Base-by-base conservation (phyloP, 2,329 filamentous ascomycete species). In the Shiraia sp. region DNA sequence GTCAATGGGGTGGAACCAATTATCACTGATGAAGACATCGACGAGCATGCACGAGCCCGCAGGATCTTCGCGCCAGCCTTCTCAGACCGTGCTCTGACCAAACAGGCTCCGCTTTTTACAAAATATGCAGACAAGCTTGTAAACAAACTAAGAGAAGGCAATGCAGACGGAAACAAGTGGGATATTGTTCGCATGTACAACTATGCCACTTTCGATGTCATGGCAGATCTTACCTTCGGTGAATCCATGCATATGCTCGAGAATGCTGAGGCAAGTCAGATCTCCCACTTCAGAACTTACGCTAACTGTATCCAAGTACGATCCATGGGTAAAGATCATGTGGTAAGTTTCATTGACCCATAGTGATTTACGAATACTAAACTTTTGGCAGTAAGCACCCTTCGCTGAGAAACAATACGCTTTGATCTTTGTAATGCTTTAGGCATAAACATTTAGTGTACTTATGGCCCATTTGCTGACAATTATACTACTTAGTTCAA, bases 61-160 rank as follows among this genome's bases (percentile, higher is more conserved):
- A 42, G 47, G 12, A 39, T 42, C 25, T 68, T 28, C 50, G 67
- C 26, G 2, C 52, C 66, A 33, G 64, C 63, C 6, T 72, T 72
- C 53, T 67, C 63, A 2, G 57, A 69, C 19, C 57, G 59, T 34
- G 66, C 66, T 1, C 41, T 72, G 26, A 56, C 55, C 12, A 50
- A 60, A 23, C 69, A 72, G 42, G 58, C 66, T 43, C 47, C 56
- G 3, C 48, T 69, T 45, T 49, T 76, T 42, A 47, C 62, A 23
- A 42, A 43, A 2, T 72, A 74, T 43, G 60, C 67, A 12, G 61
- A 69, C 28, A 42, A 70, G 6, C 54, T 75, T 7, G 57, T 74
- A 14, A 14, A 51, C 1, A 58, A 59, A 12, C 45, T 75, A 6
- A 58, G 46, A 41, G 66, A 61, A 46, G 47, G 60, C 28, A 26